Evolutionary conservation across 352 stramenopile genomes (phyloP).

Genomic region (Pythium brassicae): DNA sequence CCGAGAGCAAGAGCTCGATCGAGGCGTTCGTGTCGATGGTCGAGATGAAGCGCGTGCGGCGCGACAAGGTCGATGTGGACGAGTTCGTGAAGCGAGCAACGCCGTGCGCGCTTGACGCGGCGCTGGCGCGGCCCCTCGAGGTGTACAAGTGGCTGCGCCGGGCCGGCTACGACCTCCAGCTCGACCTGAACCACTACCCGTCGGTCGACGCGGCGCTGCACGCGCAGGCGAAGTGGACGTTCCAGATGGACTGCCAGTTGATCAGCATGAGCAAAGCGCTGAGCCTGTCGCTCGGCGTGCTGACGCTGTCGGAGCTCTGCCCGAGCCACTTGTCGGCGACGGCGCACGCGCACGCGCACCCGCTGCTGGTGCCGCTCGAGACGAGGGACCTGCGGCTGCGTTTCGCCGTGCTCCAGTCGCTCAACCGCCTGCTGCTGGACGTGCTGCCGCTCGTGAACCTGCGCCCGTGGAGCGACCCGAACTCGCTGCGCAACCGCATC

Average conservation of each 20-base stretch:
- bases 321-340: conserved; percentile 44
- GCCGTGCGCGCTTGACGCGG: conserved; percentile 11
- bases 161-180: conserved; percentile 55
- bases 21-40: conserved; percentile 24
- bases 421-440: conserved; percentile 50
- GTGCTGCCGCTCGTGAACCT: conserved; percentile 68
- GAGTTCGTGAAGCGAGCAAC: conserved; percentile 3
- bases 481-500: conserved; percentile 43
- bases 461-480: conserved; percentile 41
- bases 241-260: conserved; percentile 72
- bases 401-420: conserved; percentile 48
- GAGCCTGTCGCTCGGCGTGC: conserved; percentile 46
- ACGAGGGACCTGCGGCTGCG: conserved; percentile 56
- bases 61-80: conserved; percentile 4
- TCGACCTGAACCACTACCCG: conserved; percentile 43
- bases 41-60: conserved; percentile 12
- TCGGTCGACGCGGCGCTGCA: conserved; percentile 35
- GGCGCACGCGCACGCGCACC: conserved; percentile 26
- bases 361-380: conserved; percentile 34
- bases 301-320: conserved; percentile 59
- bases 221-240: conserved; percentile 61
- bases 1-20: conserved; percentile 26
- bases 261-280: conserved; percentile 38
- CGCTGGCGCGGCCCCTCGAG: conserved; percentile 19
- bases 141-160: conserved; percentile 44